phyloP scores from a whole-genome alignment of 331 rosid genomes.

The Prunus yedoensis region DNA sequence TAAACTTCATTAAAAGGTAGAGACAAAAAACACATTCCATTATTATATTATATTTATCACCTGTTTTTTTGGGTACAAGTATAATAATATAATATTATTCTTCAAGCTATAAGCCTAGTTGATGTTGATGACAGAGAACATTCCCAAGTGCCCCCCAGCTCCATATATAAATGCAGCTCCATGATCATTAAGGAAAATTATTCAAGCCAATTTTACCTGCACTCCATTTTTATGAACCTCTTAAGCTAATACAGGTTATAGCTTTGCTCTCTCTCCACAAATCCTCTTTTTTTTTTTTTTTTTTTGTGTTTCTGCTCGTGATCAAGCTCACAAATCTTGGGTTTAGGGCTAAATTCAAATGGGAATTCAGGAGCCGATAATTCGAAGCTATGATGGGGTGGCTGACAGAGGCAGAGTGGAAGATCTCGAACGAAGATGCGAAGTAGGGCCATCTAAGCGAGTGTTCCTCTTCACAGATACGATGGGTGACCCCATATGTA shows the following conservation, averaged over 20 bases:
- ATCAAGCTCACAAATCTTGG: too few relatives aligned
- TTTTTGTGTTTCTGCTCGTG: background rate
- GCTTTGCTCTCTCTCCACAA: background rate
- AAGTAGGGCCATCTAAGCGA: constrained; percentile 74
- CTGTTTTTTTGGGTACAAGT: constrained; percentile 29
- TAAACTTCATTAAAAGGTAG: constrained; percentile 11
- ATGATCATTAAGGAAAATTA: constrained; percentile 14
- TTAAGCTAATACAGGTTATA: background rate
- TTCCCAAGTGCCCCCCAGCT: constrained; percentile 27
- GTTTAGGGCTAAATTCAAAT: constrained; percentile 14
- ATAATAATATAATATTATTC: constrained; percentile 16
- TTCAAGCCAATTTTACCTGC: constrained; percentile 8
- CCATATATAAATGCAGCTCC: background rate
- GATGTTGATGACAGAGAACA: constrained; percentile 43
- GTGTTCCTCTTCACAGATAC: constrained; percentile 87
- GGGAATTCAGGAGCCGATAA: constrained; percentile 51
- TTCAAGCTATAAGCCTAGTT: constrained; percentile 45
- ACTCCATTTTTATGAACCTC: background rate
- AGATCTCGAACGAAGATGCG: constrained; percentile 83
- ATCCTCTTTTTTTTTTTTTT: background rate
- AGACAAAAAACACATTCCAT: constrained; percentile 60
- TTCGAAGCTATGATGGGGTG: constrained; percentile 54
- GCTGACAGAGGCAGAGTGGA: constrained; percentile 74
- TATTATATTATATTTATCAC: constrained; percentile 28
- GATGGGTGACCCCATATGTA: constrained; percentile 98